A percentile compares a stretch with the other conserved stretches of the same genome.
These are phyloP conservation scores for Rubia tinctorum DNA, from an alignment of 305 asterid genomes.

Conservation along the genomic window DNA sequence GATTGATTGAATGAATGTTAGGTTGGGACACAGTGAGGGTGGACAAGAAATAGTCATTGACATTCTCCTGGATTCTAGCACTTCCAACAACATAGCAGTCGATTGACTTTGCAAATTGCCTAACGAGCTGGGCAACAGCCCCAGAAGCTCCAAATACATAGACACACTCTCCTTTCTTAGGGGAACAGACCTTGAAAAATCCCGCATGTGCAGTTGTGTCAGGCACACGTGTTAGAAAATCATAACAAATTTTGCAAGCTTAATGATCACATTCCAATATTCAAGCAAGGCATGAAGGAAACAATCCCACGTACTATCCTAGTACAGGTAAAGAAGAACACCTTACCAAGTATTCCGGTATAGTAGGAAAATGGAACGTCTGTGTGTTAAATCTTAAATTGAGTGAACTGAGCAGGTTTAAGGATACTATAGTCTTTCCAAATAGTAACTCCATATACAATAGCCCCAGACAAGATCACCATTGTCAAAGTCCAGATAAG, in stretches of 20 bases:
- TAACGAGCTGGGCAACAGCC: not conserved
- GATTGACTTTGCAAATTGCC: not conserved
- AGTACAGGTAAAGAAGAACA: not conserved
- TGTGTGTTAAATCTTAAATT: slow-evolving; percentile 35
- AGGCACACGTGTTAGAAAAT: not conserved
- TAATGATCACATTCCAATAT: not conserved
- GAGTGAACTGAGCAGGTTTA: slow-evolving; percentile 11
- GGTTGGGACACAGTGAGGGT: not conserved
- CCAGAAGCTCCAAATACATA: not conserved
- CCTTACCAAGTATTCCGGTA: slow-evolving; percentile 64
- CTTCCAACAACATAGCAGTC: not conserved
- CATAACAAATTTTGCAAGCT: not conserved
- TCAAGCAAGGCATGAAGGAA: not conserved
- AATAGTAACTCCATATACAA: too few relatives aligned
- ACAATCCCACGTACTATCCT: not conserved
- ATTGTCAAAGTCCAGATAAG: slow-evolving; percentile 37
- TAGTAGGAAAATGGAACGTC: slow-evolving; percentile 71
- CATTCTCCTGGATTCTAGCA: not conserved
- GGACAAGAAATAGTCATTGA: not conserved
- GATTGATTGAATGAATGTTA: not conserved
- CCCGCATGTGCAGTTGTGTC: not conserved
- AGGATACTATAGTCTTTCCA: slow-evolving; percentile 61
- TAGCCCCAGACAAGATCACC: slow-evolving; percentile 63
- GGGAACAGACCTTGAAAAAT: not conserved
- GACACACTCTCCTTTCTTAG: not conserved